Evolutionary conservation across 306 rosid species (phyloP).

Genomic region (Pterocarpus santalinus): DNA sequence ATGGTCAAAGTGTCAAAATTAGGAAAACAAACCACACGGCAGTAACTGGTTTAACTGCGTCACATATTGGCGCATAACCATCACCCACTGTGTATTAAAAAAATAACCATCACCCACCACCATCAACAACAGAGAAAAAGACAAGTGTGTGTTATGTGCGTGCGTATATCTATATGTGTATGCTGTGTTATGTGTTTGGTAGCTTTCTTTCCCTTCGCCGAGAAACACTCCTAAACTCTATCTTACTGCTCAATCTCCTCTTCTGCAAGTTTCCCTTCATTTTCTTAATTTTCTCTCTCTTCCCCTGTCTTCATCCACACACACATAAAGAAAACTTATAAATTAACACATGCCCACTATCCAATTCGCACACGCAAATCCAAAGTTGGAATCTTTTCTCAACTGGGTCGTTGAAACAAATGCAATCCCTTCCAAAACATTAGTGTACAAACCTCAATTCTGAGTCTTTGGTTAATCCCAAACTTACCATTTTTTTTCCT

Average conservation of each 20-base stretch:
- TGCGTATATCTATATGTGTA: not conserved
- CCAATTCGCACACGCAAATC: constrained; percentile 44
- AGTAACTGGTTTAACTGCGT: not conserved
- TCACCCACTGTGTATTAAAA: not conserved
- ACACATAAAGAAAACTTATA: not conserved
- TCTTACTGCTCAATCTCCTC: constrained; percentile 57
- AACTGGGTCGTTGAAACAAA: constrained; percentile 33
- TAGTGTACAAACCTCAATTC: not conserved
- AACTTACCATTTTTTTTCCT: constrained; percentile 18
- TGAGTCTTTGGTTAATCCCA: not conserved
- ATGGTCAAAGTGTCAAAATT: constrained; percentile 45
- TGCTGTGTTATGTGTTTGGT: constrained; percentile 11
- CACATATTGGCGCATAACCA: not conserved
- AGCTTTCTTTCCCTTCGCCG: constrained; percentile 43
- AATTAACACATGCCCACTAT: constrained; percentile 31
- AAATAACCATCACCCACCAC: constrained; percentile 26
- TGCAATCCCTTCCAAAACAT: not conserved
- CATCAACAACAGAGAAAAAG: constrained; percentile 8
- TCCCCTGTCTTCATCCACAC: not conserved
- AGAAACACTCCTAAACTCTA: constrained; percentile 53
- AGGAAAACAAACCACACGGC: not conserved
- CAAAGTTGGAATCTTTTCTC: constrained; percentile 43
- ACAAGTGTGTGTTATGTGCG: constrained; percentile 33
- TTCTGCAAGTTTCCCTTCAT: constrained; percentile 43
- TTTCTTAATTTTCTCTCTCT: constrained; percentile 19